Evolutionary conservation across 2,329 filamentous ascomycete genomes (phyloP).

Genomic region (Colletotrichum musicola): DNA sequence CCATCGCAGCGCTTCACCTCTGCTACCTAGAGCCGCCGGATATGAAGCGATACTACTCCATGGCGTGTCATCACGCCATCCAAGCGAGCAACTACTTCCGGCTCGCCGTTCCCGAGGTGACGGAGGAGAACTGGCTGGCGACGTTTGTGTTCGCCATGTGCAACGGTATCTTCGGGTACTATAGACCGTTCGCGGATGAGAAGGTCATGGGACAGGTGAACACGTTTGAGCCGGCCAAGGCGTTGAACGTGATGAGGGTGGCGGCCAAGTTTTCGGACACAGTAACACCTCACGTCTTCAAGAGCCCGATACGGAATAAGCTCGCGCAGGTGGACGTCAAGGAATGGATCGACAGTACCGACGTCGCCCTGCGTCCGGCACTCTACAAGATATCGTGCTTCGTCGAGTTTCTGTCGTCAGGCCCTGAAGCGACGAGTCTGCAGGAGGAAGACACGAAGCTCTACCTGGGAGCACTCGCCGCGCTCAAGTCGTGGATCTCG

Average conservation of each 20-base stretch:
- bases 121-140: slow-evolving; percentile 38
- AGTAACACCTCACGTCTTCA: slow-evolving; percentile 30
- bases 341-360: slow-evolving; percentile 30
- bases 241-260: slow-evolving; percentile 33
- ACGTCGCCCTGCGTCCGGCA: slow-evolving; percentile 10
- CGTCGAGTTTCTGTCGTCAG: slow-evolving; percentile 19
- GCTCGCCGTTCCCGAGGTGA: slow-evolving; percentile 34
- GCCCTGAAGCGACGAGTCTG: slow-evolving; percentile 27
- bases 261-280: slow-evolving; percentile 35
- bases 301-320: slow-evolving; percentile 35
- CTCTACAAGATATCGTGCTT: slow-evolving; percentile 28
- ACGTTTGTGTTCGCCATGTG: slow-evolving; percentile 38
- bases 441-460: slow-evolving; percentile 4
- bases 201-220: slow-evolving; percentile 31
- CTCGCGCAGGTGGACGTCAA: slow-evolving; percentile 30
- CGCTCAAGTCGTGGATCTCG: slow-evolving; percentile 29
- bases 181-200: slow-evolving; percentile 37
- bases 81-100: slow-evolving; percentile 40
- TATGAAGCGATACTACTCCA: slow-evolving; percentile 38
- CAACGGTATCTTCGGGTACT: slow-evolving; percentile 39
- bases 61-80: slow-evolving; percentile 38
- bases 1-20: slow-evolving; percentile 38
- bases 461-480: slow-evolving; percentile 24
- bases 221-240: slow-evolving; percentile 31
- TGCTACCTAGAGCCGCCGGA: slow-evolving; percentile 38